phyloP scores from a whole-genome alignment of 2,329 filamentous ascomycete genomes.

The Penicillium sp. region DNA sequence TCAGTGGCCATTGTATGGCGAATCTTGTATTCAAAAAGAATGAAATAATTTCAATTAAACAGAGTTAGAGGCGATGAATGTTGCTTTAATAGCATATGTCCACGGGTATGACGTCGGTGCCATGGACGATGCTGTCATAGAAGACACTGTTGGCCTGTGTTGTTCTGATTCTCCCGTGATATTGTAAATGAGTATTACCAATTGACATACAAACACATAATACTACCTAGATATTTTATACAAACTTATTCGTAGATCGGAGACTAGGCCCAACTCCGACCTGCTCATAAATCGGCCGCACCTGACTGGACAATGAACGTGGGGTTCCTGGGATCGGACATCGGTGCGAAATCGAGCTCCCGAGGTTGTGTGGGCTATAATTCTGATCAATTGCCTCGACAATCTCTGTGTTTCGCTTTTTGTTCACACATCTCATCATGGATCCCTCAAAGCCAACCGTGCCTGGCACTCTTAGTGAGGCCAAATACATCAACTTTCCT shows the following conservation, averaged over 20 bases:
- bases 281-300: constrained; percentile 4
- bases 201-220: not conserved
- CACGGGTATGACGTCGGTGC: not conserved
- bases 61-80: too few relatives aligned
- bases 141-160: too few relatives aligned
- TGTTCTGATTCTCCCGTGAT: too few relatives aligned
- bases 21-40: not conserved
- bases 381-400: not conserved
- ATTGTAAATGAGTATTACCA: not conserved
- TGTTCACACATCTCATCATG: constrained; percentile 14
- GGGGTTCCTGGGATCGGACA: constrained; percentile 9
- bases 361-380: constrained; percentile 1
- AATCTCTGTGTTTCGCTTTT: not conserved
- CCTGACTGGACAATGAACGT: constrained; percentile 6
- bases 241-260: not conserved
- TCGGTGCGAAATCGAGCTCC: constrained; percentile 1
- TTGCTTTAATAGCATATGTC: not conserved
- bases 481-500: constrained; percentile 57
- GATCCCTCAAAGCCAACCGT: constrained; percentile 19
- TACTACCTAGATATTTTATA: not conserved
- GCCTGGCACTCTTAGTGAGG: constrained; percentile 37
- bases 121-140: not conserved
- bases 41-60: not conserved
- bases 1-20: constrained; percentile 1
- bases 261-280: constrained; percentile 8